Evolutionary conservation across 2,329 filamentous ascomycete genomes (phyloP).

Genomic region (Neonectria neomacrospora): DNA sequence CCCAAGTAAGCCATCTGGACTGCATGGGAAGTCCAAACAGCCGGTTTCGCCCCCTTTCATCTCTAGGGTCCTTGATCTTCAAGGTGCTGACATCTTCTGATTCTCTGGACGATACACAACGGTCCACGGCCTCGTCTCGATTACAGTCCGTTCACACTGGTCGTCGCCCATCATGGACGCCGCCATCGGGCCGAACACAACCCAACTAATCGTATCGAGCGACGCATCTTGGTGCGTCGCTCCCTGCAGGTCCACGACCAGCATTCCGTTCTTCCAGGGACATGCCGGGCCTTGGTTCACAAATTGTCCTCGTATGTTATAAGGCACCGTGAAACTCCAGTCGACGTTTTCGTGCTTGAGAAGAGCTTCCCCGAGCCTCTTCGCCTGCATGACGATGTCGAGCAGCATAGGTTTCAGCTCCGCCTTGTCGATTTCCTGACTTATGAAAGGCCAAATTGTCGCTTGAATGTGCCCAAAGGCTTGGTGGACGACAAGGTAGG

Average conservation of each 20-base stretch:
- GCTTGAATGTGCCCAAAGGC: neutral
- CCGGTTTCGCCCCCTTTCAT: no score
- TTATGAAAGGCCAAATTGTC: neutral
- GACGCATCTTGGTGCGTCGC: neutral
- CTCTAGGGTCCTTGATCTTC: neutral
- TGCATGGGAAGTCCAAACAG: no score
- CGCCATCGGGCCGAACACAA: conserved; percentile 2
- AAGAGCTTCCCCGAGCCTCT: neutral
- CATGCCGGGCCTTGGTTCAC: no score
- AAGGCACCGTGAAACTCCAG: neutral
- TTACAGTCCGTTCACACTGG: no score
- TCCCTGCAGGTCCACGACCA: neutral
- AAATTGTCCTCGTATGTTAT: neutral
- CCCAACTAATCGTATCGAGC: neutral
- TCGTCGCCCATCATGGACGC: neutral
- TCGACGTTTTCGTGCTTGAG: neutral
- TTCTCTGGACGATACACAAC: conserved; percentile 5
- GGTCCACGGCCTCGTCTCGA: neutral
- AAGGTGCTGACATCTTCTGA: neutral
- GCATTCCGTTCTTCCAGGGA: neutral
- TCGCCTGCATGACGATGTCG: neutral
- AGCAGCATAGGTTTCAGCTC: neutral
- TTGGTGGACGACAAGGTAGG: neutral
- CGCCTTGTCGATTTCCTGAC: neutral
- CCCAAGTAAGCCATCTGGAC: neutral